Evolutionary conservation across 768 basidiomycete species (phyloP).

Genomic region (Clavaria fumosa): DNA sequence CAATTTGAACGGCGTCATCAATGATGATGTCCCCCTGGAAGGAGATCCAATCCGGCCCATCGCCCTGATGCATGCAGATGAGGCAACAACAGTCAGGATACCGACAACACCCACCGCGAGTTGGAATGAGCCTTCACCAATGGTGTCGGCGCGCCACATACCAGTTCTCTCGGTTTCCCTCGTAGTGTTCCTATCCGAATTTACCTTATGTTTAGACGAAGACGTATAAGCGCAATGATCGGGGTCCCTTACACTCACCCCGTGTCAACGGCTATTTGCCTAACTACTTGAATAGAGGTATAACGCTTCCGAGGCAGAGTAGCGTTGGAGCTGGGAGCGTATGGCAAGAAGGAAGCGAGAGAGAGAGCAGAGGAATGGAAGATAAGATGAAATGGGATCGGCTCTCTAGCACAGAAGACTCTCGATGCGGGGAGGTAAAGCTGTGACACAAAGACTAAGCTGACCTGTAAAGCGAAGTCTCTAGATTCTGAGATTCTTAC

Average conservation of each 20-base stretch:
- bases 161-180: no score
- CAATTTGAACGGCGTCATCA: slow-evolving; percentile 29
- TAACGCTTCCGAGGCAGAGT: slow-evolving; percentile 17
- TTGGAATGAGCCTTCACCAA: slow-evolving; percentile 48
- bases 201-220: slow-evolving; percentile 26
- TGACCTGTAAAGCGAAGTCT: neutral
- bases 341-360: slow-evolving; percentile 44
- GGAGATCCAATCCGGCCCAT: slow-evolving; percentile 43
- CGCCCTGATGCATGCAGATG: slow-evolving; percentile 27
- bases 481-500: slow-evolving; percentile 25
- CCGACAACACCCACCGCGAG: slow-evolving; percentile 25
- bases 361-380: slow-evolving; percentile 41
- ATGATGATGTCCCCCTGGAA: slow-evolving; percentile 52
- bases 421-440: slow-evolving; percentile 43
- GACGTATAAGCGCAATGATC: neutral
- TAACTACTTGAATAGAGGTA: slow-evolving; percentile 45
- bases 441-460: slow-evolving; percentile 14
- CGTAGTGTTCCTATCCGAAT: slow-evolving; percentile 32
- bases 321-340: slow-evolving; percentile 30
- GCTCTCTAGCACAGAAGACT: slow-evolving; percentile 38
- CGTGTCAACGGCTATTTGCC: slow-evolving; percentile 57
- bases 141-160: slow-evolving; percentile 51
- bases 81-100: neutral
- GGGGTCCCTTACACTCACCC: slow-evolving; percentile 20
- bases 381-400: slow-evolving; percentile 54